Evolutionary conservation across 2,329 filamentous ascomycete species (phyloP).

Genomic region (Nemania diffusa): DNA sequence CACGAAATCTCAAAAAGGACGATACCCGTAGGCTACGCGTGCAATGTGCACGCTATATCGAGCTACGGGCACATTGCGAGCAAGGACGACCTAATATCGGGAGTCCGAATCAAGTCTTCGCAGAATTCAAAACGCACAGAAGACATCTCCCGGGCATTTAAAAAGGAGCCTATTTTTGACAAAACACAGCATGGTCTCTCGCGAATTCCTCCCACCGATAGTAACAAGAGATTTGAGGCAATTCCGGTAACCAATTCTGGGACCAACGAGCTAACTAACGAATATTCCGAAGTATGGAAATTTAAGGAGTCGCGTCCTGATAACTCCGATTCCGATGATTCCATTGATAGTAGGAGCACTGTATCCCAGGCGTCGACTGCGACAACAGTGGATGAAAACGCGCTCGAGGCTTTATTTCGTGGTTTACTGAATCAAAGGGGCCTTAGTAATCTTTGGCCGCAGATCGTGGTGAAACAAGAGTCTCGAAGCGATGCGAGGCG

Average conservation of each 20-base stretch:
- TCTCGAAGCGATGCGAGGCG: not conserved
- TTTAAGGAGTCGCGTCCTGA: not conserved
- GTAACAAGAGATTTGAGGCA: not conserved
- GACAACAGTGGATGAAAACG: constrained; percentile 14
- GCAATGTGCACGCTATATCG: constrained; percentile 1
- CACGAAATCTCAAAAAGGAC: constrained; percentile 5
- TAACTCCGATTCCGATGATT: not conserved
- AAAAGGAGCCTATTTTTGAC: not conserved
- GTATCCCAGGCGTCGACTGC: constrained; percentile 4
- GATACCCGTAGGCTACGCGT: constrained; percentile 15
- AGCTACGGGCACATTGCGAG: too few species aligned
- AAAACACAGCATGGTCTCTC: not conserved
- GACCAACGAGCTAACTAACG: not conserved
- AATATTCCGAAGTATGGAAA: not conserved
- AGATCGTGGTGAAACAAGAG: not conserved
- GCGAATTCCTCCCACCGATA: too few species aligned
- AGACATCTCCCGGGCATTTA: not conserved
- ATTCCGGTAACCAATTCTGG: not conserved
- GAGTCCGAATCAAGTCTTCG: not conserved
- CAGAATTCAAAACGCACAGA: not conserved
- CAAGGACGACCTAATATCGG: not conserved
- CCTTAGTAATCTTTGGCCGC: constrained; percentile 19
- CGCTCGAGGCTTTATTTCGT: constrained; percentile 10
- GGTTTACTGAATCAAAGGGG: constrained; percentile 2
- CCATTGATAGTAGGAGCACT: constrained; percentile 9